phyloP scores from a whole-genome alignment of 345 rosid genomes.

The Brassica rapa region DNA sequence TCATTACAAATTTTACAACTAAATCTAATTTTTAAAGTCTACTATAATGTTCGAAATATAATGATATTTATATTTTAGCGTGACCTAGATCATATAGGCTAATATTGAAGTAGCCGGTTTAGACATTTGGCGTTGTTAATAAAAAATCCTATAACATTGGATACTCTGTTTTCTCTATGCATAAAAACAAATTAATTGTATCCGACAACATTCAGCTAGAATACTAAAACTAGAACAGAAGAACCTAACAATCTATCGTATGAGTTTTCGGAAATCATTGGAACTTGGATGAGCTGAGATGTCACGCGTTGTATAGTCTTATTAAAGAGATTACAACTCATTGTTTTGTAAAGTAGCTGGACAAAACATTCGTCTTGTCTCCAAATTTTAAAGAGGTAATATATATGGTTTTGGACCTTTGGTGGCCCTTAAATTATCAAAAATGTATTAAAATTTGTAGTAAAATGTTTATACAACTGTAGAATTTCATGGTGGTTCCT shows the following conservation, averaged over 20 bases:
- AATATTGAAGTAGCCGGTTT: not conserved
- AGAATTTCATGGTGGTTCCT: not conserved
- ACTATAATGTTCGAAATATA: not conserved
- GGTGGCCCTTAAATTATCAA: too few species aligned
- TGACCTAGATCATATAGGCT: not conserved
- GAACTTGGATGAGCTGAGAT: slow-evolving; percentile 13
- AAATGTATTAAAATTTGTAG: too few species aligned
- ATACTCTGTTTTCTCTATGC: not conserved
- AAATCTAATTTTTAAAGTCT: not conserved
- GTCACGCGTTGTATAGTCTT: not conserved
- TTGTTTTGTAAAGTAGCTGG: slow-evolving; percentile 16
- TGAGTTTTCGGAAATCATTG: not conserved
- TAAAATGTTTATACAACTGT: too few species aligned
- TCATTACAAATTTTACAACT: not conserved
- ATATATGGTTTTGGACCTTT: too few species aligned
- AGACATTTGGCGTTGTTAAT: not conserved
- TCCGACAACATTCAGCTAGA: not conserved
- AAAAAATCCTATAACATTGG: not conserved
- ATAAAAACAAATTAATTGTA: not conserved
- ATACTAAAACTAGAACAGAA: not conserved
- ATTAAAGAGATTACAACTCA: slow-evolving; percentile 12
- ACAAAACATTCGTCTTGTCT: too few species aligned
- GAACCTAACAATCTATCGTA: not conserved
- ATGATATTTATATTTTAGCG: not conserved
- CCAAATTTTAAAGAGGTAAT: too few species aligned